Base-by-base conservation (phyloP, 1,284 basidiomycete species). In the Boletus hoseneyae region DNA sequence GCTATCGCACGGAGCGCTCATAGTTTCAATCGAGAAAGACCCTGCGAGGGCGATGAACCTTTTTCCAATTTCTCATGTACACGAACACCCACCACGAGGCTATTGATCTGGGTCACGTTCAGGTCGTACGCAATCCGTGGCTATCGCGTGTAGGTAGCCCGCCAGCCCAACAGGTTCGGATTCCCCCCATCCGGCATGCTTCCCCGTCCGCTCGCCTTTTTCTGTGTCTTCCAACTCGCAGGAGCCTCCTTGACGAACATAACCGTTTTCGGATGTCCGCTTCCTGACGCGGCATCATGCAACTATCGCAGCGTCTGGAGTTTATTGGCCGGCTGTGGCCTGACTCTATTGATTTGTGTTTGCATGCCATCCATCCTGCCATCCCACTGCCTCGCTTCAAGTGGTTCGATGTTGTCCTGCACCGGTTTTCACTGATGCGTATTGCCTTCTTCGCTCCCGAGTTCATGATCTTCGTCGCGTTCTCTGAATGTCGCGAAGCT, bases 361-460 rank as follows among this genome's bases (percentile, higher is more conserved):
- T 72, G 69, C 48, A 66, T 6, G 57, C 69, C 0, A 51, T 70
- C 7, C 70, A 71, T 47, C 69, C 68, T 0, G 70, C 72, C 42
- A 52, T 72, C 15, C 65, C 69, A 4, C 35, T 39, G 0, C 47
- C 47, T 3, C 25, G 45, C 10, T 52, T 50, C 3, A 45, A 39
- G 7, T 37, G 19, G 16, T 37, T 50, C 13, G 15, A 29, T 2
- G 23, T 43, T 6, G 3, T 52, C 2, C 7, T 23, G 3, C 51
- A 55, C 6, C 53, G 58, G 7, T 3, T 58, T 4, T 36, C 44
- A 16, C 19, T 64, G 9, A 62, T 67, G 57, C 3, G 60, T 4
- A 38, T 53, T 4, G 57, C 61, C 2, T 34, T 70, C 7, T 47
- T 68, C 25, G 55, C 57, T 1, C 39, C 49, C 1, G 39, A 51